Evolutionary conservation across 2,329 filamentous ascomycete species (phyloP), one percentile per base, ranked within the genome.

Genomic region (Acrocalymma vagum): DNA sequence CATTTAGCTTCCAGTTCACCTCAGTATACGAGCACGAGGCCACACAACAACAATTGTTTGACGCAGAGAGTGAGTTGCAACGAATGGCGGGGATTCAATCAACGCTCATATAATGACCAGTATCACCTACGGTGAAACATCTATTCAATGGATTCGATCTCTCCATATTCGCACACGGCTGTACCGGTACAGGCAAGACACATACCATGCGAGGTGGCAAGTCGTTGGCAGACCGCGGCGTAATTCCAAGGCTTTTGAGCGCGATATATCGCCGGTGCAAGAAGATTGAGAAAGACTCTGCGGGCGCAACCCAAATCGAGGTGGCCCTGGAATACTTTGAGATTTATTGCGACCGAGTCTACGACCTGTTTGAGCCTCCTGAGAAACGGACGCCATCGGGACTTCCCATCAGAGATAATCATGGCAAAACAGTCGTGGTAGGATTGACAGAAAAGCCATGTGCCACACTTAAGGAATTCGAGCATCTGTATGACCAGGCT

Each of bases 261-360:
- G 84, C 83, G 55, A 88, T 97, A 42, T 97, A 93, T 67, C 83
- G 93, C 31, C 80, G 90, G 45, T 86, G 87, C 50, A 88, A 90
- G 71, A 95, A 95, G 76, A 85, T 94, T 13, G 81, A 83, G 52
- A 94, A 93, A 70, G 91, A 95, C 60, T 81, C 85, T 2, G 77
- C 79, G 4, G 88, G 85, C 9, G 76, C 83, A 35, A 92, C 86
- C 0, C 78, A 75, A 2, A 88, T 95, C 15, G 76, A 83, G 7
- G 89, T 96, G 11, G 78, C 83, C 9, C 79, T 96, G 61, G 92
- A 89, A 18, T 96, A 96, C 73, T 96, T 95, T 73, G 92, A 96
- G 69, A 96, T 96, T 54, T 96, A 96, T 73, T 96, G 95, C 69
- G 92, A 96, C 75, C 93, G 93, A 66, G 91, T 96, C 14, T 96